Conservation (phyloP, 2,329 filamentous ascomycete species). For the Tolypocladium cylindrosporum region DNA sequence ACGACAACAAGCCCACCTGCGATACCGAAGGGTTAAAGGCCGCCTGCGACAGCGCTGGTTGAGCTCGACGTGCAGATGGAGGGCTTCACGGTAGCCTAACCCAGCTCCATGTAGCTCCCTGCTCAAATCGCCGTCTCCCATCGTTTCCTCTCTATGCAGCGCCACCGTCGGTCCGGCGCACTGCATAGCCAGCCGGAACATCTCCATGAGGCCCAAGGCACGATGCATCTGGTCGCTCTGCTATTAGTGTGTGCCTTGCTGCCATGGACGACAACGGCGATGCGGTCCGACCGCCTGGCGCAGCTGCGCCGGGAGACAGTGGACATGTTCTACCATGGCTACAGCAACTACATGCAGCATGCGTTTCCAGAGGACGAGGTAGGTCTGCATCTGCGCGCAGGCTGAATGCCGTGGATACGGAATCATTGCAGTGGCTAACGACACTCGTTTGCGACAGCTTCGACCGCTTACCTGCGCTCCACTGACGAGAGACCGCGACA, state of each 20-base stretch:
- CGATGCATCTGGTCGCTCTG: slow-evolving; percentile 17
- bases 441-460: slow-evolving; percentile 38
- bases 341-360: slow-evolving; percentile 85
- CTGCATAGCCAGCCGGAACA: slow-evolving; percentile 2
- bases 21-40: background rate
- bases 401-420: background rate
- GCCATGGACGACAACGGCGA: slow-evolving; percentile 35
- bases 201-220: slow-evolving; percentile 12
- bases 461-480: slow-evolving; percentile 78
- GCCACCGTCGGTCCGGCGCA: background rate
- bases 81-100: slow-evolving; percentile 7
- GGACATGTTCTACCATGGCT: slow-evolving; percentile 94
- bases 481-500: slow-evolving; percentile 70
- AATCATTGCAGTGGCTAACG: slow-evolving; percentile 1
- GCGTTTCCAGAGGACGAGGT: slow-evolving; percentile 94
- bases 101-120: background rate
- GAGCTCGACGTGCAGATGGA: background rate
- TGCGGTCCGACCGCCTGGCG: slow-evolving; percentile 45
- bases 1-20: background rate
- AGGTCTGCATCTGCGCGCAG: slow-evolving; percentile 1
- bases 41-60: background rate
- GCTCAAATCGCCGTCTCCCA: background rate
- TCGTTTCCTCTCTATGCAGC: background rate
- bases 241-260: slow-evolving; percentile 20
- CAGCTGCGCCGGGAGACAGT: slow-evolving; percentile 50